These are phyloP conservation scores for Salvia miltiorrhiza DNA, from an alignment of 257 asterid genomes.

Conservation along the genomic window DNA sequence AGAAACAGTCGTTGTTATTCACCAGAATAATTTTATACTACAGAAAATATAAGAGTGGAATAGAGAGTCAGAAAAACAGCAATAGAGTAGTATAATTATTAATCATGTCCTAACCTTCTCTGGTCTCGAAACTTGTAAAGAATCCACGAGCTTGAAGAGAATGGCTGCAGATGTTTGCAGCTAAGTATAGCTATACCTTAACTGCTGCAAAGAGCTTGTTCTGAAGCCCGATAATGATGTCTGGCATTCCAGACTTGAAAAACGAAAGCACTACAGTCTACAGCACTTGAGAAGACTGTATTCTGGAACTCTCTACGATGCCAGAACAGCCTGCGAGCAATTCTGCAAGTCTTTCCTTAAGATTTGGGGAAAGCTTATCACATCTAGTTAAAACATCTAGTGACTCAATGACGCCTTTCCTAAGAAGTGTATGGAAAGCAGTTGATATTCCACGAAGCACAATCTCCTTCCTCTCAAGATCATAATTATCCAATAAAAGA, in stretches of 20 bases:
- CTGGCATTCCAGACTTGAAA: neutral
- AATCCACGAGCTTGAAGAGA: neutral
- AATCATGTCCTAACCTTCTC: neutral
- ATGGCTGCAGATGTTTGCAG: neutral
- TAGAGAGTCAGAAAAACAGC: neutral
- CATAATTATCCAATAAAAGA: slow-evolving; percentile 62
- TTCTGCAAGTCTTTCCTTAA: slow-evolving; percentile 54
- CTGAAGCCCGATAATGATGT: neutral
- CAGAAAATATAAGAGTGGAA: neutral
- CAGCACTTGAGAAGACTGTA: neutral
- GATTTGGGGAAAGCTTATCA: slow-evolving; percentile 50
- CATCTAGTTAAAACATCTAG: slow-evolving; percentile 51
- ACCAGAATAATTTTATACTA: neutral
- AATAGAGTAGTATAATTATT: slow-evolving; percentile 11
- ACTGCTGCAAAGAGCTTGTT: neutral
- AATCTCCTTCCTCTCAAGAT: slow-evolving; percentile 61
- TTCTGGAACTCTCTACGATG: slow-evolving; percentile 10
- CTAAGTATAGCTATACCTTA: neutral
- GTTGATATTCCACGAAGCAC: slow-evolving; percentile 45
- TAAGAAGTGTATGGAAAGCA: slow-evolving; percentile 47
- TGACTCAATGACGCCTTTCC: slow-evolving; percentile 55
- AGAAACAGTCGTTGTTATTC: neutral
- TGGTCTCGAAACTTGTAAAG: neutral
- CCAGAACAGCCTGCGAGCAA: slow-evolving; percentile 27
- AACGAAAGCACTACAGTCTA: neutral